Conservation (phyloP, 1,139 yeast genomes). For the Candida sojae region DNA sequence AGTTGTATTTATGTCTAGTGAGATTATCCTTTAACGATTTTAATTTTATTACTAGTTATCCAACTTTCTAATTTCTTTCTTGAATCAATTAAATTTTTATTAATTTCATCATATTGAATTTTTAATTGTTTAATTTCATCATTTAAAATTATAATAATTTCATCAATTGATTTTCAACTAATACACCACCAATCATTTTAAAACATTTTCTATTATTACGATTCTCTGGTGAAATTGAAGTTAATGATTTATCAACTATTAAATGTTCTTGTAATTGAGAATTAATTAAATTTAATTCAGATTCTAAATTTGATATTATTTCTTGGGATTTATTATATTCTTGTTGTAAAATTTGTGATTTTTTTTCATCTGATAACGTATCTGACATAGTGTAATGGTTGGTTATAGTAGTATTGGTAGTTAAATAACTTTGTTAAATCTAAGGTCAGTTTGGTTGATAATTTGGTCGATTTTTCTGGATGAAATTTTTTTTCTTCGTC, state of each 20-base stretch:
- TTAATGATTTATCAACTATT: conserved; percentile 38
- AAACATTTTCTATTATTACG: conserved; percentile 72
- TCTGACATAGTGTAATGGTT: not conserved
- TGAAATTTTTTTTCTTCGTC: not conserved
- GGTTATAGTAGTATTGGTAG: not conserved
- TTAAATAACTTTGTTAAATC: too few species aligned
- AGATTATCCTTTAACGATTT: conserved; percentile 46
- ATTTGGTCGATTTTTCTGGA: not conserved
- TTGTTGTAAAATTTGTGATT: conserved; percentile 53
- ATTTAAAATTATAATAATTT: conserved; percentile 68
- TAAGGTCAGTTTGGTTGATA: too few species aligned
- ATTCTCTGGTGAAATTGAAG: conserved; percentile 32
- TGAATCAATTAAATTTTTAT: conserved; percentile 45
- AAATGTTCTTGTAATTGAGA: conserved; percentile 45
- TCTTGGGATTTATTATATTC: conserved; percentile 67
- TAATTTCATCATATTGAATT: conserved; percentile 46
- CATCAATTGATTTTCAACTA: conserved; percentile 79
- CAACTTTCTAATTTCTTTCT: conserved; percentile 64
- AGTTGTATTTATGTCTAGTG: too few species aligned
- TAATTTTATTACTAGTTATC: conserved; percentile 67
- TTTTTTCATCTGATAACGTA: conserved; percentile 34
- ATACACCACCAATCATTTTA: conserved; percentile 92
- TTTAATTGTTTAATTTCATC: conserved; percentile 53
- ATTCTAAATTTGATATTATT: conserved; percentile 55
- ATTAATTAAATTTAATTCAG: conserved; percentile 52